phyloP scores from a whole-genome alignment of 768 basidiomycete genomes.

The Crucibulum laeve region DNA sequence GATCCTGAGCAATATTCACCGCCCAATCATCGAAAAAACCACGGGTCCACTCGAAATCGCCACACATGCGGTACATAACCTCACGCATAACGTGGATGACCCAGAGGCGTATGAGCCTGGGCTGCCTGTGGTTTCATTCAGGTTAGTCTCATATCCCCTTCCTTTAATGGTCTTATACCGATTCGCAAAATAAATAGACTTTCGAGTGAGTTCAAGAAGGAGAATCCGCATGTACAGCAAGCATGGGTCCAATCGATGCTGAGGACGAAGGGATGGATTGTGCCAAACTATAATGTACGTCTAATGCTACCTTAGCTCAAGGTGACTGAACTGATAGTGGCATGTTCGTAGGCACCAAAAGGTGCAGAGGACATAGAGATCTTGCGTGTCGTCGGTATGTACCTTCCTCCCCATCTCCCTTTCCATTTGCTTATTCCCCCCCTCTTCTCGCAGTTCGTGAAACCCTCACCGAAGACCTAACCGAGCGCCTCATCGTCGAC shows the following conservation, averaged over 20 bases:
- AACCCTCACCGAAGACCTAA: slow-evolving; percentile 48
- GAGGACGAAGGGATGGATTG: slow-evolving; percentile 55
- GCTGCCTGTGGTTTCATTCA: slow-evolving; percentile 62
- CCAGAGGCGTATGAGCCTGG: slow-evolving; percentile 46
- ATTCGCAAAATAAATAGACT: slow-evolving; percentile 20
- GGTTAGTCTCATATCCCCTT: slow-evolving; percentile 13
- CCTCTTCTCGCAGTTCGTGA: slow-evolving; percentile 38
- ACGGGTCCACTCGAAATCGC: slow-evolving; percentile 1
- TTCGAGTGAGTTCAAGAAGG: slow-evolving; percentile 44
- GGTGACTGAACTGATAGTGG: neutral
- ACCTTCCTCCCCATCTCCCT: neutral
- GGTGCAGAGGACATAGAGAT: slow-evolving; percentile 51
- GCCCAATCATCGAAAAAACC: slow-evolving; percentile 18
- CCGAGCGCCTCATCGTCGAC: slow-evolving; percentile 47
- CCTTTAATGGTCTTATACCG: neutral
- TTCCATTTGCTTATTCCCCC: neutral
- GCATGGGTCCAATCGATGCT: slow-evolving; percentile 47
- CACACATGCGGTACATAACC: slow-evolving; percentile 11
- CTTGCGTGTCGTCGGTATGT: slow-evolving; percentile 50
- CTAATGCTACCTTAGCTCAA: neutral
- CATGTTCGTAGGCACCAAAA: slow-evolving; percentile 34
- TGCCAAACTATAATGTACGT: slow-evolving; percentile 51
- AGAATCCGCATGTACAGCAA: slow-evolving; percentile 52
- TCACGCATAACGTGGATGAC: slow-evolving; percentile 26
- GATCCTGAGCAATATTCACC: slow-evolving; percentile 49